Percentiles rank a stretch among this genome's conserved stretches.
Evolutionary conservation across 2,329 filamentous ascomycete genomes (phyloP).

Genomic region (Verticillium klebahnii): DNA sequence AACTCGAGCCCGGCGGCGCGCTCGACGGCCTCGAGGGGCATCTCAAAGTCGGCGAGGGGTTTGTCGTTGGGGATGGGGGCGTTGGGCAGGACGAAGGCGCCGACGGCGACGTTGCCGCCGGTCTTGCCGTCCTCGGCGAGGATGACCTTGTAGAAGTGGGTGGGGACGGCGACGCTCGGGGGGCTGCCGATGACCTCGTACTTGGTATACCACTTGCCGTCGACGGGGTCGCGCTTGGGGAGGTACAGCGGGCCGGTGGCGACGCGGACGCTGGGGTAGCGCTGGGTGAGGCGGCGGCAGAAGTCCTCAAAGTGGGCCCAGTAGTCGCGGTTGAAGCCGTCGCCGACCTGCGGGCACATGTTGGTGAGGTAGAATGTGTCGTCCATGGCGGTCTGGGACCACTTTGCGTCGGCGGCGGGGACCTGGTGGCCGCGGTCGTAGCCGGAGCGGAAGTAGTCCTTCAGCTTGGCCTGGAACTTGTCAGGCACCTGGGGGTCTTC

Average conservation of each 20-base stretch:
- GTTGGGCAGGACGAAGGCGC: slow-evolving; percentile 94
- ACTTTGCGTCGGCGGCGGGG: slow-evolving; percentile 92
- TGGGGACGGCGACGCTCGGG: slow-evolving; percentile 91
- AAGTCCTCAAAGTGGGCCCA: slow-evolving; percentile 99
- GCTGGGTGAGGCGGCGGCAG: slow-evolving; percentile 73
- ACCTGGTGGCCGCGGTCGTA: slow-evolving; percentile 98
- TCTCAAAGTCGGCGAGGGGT: slow-evolving; percentile 87
- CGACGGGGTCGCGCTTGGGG: slow-evolving; percentile 71
- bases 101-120: slow-evolving; percentile 76
- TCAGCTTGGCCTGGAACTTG: slow-evolving; percentile 82
- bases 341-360: slow-evolving; percentile 97
- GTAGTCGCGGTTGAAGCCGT: slow-evolving; percentile 98
- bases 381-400: slow-evolving; percentile 92
- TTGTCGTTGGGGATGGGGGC: slow-evolving; percentile 83
- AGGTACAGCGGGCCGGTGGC: slow-evolving; percentile 94
- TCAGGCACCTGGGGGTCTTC: slow-evolving; percentile 78
- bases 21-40: slow-evolving; percentile 89
- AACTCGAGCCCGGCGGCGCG: slow-evolving; percentile 90
- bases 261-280: slow-evolving; percentile 83
- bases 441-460: slow-evolving; percentile 91
- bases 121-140: slow-evolving; percentile 78
- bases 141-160: slow-evolving; percentile 99
- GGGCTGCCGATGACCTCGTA: slow-evolving; percentile 96
- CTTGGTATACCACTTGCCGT: slow-evolving; percentile 91
- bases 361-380: slow-evolving; percentile 90